Evolutionary conservation across 345 rosid genomes (phyloP).

Genomic region (Salix dunnii): DNA sequence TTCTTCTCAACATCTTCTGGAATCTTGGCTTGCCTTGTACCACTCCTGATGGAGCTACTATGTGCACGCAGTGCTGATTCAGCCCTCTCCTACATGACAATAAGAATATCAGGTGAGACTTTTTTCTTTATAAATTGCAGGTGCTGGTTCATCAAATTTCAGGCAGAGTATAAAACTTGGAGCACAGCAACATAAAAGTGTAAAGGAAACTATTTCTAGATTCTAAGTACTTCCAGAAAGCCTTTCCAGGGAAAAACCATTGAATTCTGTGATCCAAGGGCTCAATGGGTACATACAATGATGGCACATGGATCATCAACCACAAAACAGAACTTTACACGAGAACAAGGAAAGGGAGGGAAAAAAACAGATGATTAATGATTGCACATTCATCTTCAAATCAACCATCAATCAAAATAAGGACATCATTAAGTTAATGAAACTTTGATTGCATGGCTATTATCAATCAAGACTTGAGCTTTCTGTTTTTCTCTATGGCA

Average conservation of each 20-base stretch:
- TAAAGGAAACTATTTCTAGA: too few relatives aligned
- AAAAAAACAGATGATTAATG: too few relatives aligned
- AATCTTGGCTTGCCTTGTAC: slow-evolving; percentile 36
- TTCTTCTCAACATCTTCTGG: slow-evolving; percentile 48
- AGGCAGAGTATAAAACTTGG: not conserved
- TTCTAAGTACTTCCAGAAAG: too few relatives aligned
- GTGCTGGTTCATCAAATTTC: not conserved
- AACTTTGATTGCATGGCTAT: too few relatives aligned
- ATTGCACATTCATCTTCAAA: too few relatives aligned
- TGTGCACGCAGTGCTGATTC: slow-evolving; percentile 89
- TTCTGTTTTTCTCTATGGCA: too few relatives aligned
- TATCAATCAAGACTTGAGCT: too few relatives aligned
- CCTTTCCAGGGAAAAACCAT: too few relatives aligned
- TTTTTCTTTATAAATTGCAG: not conserved
- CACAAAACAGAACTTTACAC: not conserved
- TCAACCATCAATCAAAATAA: too few relatives aligned
- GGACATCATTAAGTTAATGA: too few relatives aligned
- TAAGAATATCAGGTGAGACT: not conserved
- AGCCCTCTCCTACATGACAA: slow-evolving; percentile 61
- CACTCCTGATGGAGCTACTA: slow-evolving; percentile 76
- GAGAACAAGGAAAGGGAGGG: not conserved
- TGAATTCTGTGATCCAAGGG: too few relatives aligned
- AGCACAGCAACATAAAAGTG: not conserved
- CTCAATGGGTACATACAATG: too few relatives aligned
- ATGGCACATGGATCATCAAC: not conserved